phyloP scores from a whole-genome alignment of 352 stramenopile species.

The Phytophthora hybrid region DNA sequence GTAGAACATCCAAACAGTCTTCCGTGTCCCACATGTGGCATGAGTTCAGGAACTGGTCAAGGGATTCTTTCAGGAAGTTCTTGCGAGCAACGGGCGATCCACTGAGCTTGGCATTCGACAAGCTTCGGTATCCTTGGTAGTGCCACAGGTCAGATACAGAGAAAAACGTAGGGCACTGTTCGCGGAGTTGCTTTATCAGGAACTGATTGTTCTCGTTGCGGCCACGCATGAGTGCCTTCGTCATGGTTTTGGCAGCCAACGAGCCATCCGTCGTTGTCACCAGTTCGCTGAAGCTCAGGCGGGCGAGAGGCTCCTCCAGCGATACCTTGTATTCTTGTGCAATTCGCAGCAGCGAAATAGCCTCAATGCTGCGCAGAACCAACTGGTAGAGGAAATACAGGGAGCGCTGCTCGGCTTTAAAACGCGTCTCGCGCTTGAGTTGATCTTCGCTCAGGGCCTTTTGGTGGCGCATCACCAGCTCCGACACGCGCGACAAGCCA shows the following conservation, averaged over 20 bases:
- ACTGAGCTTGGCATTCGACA: constrained; percentile 84
- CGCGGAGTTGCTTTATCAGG: constrained; percentile 82
- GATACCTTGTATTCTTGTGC: constrained; percentile 74
- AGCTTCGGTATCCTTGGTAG: constrained; percentile 86
- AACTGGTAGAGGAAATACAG: constrained; percentile 85
- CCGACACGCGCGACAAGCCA: constrained; percentile 64
- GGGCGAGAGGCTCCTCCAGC: constrained; percentile 69
- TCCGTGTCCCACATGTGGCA: constrained; percentile 89
- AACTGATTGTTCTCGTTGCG: constrained; percentile 86
- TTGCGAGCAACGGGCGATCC: constrained; percentile 65
- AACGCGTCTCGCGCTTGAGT: constrained; percentile 75
- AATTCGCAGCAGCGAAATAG: constrained; percentile 76
- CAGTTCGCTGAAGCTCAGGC: constrained; percentile 81
- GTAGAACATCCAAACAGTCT: constrained; percentile 78
- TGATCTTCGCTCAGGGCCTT: constrained; percentile 79
- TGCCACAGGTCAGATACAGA: constrained; percentile 83
- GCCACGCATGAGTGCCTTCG: constrained; percentile 80
- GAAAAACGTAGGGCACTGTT: constrained; percentile 88
- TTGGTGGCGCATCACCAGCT: constrained; percentile 75
- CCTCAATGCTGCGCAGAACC: constrained; percentile 81
- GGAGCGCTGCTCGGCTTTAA: constrained; percentile 85
- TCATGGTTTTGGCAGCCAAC: constrained; percentile 75
- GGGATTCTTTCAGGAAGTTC: constrained; percentile 72
- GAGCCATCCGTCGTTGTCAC: constrained; percentile 70
- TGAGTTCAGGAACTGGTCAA: constrained; percentile 83